phyloP scores from a whole-genome alignment of 495 filamentous ascomycete genomes.

The Penicillium maclennaniae region DNA sequence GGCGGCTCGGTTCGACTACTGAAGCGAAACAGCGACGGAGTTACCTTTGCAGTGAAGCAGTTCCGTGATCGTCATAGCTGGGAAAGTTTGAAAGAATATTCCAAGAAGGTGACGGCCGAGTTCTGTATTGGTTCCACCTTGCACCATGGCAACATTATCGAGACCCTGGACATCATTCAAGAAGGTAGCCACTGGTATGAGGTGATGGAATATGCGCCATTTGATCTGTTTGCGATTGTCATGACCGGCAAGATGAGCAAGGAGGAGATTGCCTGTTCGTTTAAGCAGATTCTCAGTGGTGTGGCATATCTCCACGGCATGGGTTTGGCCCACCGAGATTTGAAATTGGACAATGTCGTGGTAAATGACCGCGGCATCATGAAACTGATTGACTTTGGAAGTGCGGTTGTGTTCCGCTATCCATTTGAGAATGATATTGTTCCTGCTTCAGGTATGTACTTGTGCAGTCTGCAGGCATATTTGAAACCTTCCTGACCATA shows the following conservation, averaged over 20 bases:
- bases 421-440: slow-evolving; percentile 94
- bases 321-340: slow-evolving; percentile 91
- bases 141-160: slow-evolving; percentile 97
- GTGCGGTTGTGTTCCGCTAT: slow-evolving; percentile 93
- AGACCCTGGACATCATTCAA: slow-evolving; percentile 94
- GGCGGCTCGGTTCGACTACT: slow-evolving; percentile 93
- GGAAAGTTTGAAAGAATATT: slow-evolving; percentile 90
- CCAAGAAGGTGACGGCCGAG: slow-evolving; percentile 98
- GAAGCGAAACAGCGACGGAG: slow-evolving; percentile 84
- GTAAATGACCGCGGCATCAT: slow-evolving; percentile 97
- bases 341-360: slow-evolving; percentile 98
- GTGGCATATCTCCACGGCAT: slow-evolving; percentile 98
- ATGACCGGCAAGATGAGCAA: slow-evolving; percentile 99
- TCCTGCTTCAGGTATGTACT: slow-evolving; percentile 70
- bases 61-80: slow-evolving; percentile 91
- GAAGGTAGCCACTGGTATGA: slow-evolving; percentile 97
- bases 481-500: slow-evolving; percentile 1
- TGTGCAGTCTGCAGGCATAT: not conserved
- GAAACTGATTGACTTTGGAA: slow-evolving; percentile 99
- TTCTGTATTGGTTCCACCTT: slow-evolving; percentile 97
- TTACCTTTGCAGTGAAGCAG: slow-evolving; percentile 96
- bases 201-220: slow-evolving; percentile 99
- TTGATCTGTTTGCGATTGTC: slow-evolving; percentile 93
- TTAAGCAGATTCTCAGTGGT: slow-evolving; percentile 90
- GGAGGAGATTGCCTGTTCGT: slow-evolving; percentile 84